Evolutionary conservation across 305 asterid species (phyloP).

Genomic region (Petunia hybrid): DNA sequence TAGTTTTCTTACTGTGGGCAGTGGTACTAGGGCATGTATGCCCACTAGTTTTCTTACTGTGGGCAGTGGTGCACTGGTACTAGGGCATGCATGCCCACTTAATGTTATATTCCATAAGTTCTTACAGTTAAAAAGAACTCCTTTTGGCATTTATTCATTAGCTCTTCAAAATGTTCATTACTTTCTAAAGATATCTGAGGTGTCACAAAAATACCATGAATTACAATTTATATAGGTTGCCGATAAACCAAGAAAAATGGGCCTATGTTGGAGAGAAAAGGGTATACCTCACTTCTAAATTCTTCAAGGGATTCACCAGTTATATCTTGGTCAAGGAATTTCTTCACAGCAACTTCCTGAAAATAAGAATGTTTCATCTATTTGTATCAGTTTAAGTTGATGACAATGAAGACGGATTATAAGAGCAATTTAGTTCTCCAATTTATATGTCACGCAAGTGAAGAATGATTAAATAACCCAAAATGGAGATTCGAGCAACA

Average conservation of each 20-base stretch:
- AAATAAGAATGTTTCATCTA: conserved; percentile 41
- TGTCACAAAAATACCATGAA: background rate
- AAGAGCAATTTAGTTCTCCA: background rate
- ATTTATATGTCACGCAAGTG: conserved; percentile 19
- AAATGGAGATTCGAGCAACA: background rate
- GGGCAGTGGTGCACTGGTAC: background rate
- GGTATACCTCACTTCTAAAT: conserved; percentile 88
- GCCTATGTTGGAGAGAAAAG: background rate
- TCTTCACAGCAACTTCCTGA: conserved; percentile 98
- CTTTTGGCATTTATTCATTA: conserved; percentile 22
- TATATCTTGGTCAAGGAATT: conserved; percentile 86
- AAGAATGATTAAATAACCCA: conserved; percentile 9
- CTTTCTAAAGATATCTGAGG: background rate
- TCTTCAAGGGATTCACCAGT: conserved; percentile 94
- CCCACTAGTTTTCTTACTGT: background rate
- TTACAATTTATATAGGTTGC: background rate
- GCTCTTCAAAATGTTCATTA: conserved; percentile 8
- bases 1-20: background rate
- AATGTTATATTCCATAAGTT: background rate
- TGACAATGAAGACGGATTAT: background rate
- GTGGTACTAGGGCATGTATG: conserved; percentile 1
- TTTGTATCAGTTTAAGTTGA: conserved; percentile 26
- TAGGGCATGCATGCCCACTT: background rate
- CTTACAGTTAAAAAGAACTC: background rate
- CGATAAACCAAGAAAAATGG: background rate